Base-by-base conservation (phyloP, 768 basidiomycete genomes). In the Calocybe gangraenosa region DNA sequence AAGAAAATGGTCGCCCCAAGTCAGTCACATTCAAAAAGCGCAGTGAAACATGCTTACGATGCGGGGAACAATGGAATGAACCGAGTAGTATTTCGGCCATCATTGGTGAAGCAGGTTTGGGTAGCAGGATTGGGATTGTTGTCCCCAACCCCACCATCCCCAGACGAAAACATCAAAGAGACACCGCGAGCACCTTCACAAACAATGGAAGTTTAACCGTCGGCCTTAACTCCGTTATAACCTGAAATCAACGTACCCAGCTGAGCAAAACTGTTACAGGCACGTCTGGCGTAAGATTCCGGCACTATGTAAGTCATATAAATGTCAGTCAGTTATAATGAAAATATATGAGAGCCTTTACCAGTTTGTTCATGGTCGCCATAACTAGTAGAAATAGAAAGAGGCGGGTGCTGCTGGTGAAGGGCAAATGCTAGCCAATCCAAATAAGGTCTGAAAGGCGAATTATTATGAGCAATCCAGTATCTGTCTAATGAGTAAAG, bases 281-380 rank as follows among this genome's bases (percentile, higher is more conserved):
- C 73, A 35, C 79, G 74, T 19, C 34, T 48, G 17, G 83, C 81
- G 51, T 73, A 82, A 46, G 59, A 67, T 34, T 61, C 42, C 4
- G 84, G 82, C 9, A 87, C 82, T 79, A 40, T 28, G 8, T 20
- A 56, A 13, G 9, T 21, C n/a, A 40, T 17, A 17, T 15, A 40
- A 22, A 37, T 14, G 34, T 51, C 35, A 39, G 20, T 30, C 22
- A 15, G 36, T 22, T 3, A 35, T 6, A 10, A 18, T 15, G 7
- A 35, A 28, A 11, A 19, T n/a, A 10, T 37, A 22, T 17, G 31
- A 38, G 36, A 22, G 3, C 13, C 38, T 58, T 18, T 36, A 80
- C 81, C 79, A 11, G 81, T 80, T 56, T 83, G 81, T 46, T 87
- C 85, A 44, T 78, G 71, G 37, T 86, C 84, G 2, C 72, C 80